A percentile compares a stretch with the other conserved stretches of the same genome.
Conservation (phyloP, 148 eudicot species). For the Persicaria maculosa region DNA sequence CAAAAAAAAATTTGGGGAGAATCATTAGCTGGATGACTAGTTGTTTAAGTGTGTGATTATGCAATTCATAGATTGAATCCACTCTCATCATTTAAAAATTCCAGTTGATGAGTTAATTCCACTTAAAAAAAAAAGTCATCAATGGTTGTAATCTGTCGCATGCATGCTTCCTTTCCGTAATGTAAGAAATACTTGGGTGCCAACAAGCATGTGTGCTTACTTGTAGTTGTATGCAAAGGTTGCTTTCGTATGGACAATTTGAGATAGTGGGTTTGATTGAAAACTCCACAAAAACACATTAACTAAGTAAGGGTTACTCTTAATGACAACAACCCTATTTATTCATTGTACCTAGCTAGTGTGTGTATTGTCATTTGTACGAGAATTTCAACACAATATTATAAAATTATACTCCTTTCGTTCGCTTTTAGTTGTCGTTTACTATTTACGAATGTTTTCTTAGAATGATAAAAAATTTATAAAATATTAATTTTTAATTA, state of each 20-base stretch:
- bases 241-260: conserved; percentile 1
- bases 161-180: not conserved
- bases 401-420: no score
- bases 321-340: no score
- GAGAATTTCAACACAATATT: no score
- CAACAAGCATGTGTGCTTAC: not conserved
- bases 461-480: no score
- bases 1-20: not conserved
- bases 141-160: not conserved
- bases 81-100: not conserved
- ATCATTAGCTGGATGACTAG: not conserved
- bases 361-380: no score
- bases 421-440: no score
- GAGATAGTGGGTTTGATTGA: not conserved
- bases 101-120: not conserved
- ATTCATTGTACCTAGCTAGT: no score
- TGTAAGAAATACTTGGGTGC: not conserved
- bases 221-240: not conserved
- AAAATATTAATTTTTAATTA: no score
- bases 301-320: not conserved
- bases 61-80: not conserved
- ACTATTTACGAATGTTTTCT: no score
- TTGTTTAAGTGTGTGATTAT: not conserved
- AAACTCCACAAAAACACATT: not conserved
- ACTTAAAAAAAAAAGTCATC: not conserved